Evolutionary conservation across 148 eudicot species (phyloP).

Genomic region (Chenopodium album): DNA sequence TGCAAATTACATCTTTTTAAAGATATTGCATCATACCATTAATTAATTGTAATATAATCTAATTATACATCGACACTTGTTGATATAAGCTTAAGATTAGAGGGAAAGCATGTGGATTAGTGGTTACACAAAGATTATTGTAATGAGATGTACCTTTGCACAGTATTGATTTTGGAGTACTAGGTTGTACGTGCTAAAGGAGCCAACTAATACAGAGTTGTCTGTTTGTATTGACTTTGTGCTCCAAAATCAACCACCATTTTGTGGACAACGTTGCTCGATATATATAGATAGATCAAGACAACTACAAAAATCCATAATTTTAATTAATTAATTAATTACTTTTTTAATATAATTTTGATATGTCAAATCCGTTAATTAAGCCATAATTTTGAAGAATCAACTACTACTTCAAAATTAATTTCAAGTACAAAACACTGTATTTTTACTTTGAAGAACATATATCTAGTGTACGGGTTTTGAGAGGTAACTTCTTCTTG

Average conservation of each 20-base stretch:
- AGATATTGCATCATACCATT: not conserved
- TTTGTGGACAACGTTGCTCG: slow-evolving; percentile 7
- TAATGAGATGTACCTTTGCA: slow-evolving; percentile 2
- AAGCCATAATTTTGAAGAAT: not conserved
- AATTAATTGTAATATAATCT: not conserved
- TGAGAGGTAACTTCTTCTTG: not conserved
- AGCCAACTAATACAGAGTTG: slow-evolving; percentile 16
- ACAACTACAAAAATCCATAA: not conserved
- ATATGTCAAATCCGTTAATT: not conserved
- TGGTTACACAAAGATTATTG: slow-evolving; percentile 9
- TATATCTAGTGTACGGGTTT: slow-evolving; percentile 5
- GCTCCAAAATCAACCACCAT: slow-evolving; percentile 26
- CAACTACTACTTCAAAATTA: not conserved
- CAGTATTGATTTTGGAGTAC: slow-evolving; percentile 2
- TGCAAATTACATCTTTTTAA: too few relatives aligned
- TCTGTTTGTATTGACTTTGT: slow-evolving; percentile 28
- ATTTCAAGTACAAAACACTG: not conserved
- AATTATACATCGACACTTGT: not conserved
- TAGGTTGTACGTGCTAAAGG: slow-evolving; percentile 10
- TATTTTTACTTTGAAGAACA: not conserved
- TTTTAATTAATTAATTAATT: not conserved
- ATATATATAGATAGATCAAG: not conserved
- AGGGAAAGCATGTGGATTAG: slow-evolving; percentile 6
- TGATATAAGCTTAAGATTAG: not conserved
- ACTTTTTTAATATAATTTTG: too few relatives aligned